Base-by-base conservation (phyloP, 331 rosid genomes). In the Telfairia occidentalis region DNA sequence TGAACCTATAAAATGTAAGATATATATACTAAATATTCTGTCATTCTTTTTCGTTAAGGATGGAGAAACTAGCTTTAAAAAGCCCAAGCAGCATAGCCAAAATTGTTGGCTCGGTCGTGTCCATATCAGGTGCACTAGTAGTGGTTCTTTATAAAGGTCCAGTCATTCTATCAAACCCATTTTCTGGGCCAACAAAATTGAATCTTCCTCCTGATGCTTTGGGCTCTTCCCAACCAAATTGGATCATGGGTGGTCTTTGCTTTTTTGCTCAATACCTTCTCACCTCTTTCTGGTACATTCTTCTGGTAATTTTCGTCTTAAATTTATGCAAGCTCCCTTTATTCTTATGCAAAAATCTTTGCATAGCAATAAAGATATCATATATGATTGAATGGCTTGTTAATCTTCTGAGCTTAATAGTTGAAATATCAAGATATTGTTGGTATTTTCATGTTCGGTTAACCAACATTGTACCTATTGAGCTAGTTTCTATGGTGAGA, bases 181-280 rank as follows among this genome's bases (percentile, higher is more conserved):
- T 78, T 66, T 26, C 75, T 70, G 38, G 26, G 5, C 57, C 58
- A 45, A 70, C 75, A 46, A 70, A 26, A 2, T 45, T 70, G 24
- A 46, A 28, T 28, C 75, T 70, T 45, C 7, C 57, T 69, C 74
- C 32, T 45, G 15, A 1, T 24, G 15, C 58, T 13, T 28, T 70
- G 75, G 58, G 16, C 28, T 24, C 75, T 70, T 26, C 75, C 58
- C 37, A 45, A 45, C 37, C 57, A 3, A 73, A 88, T 55, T 87
- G 96, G 97, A 43, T 83, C 30, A 52, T 84, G 21, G 96, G 96
- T 37, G 88, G 92, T 71, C 75, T 81, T n/a, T 80, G 90, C 37
- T 77, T 90, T 43, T 81, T 77, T 71, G 42, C 65, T 21, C 78
- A 82, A 55, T 82, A 9, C 75, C 76, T 92, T 61, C 55, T 92